Evolutionary conservation across 805 yeast species (phyloP).

Genomic region (Metschnikowia lunata): DNA sequence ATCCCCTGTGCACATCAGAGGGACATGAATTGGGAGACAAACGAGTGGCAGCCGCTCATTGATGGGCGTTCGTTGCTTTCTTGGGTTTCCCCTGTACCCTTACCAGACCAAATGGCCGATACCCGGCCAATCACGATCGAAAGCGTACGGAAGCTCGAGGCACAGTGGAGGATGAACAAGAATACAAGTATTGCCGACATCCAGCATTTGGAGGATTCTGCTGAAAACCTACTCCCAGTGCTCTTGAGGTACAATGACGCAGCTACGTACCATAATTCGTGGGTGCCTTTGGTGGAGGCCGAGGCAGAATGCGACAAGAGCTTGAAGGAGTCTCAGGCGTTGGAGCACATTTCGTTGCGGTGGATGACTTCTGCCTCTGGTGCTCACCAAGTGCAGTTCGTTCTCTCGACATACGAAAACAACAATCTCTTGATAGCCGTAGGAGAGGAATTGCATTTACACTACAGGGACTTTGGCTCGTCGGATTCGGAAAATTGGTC

Average conservation of each 20-base stretch:
- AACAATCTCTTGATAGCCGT: conserved; percentile 66
- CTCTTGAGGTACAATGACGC: conserved; percentile 77
- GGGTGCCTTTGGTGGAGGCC: conserved; percentile 74
- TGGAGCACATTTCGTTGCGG: conserved; percentile 63
- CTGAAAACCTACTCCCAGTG: conserved; percentile 58
- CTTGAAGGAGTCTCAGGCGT: conserved; percentile 70
- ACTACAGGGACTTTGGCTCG: conserved; percentile 49
- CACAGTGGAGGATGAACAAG: conserved; percentile 72
- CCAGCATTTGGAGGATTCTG: conserved; percentile 39
- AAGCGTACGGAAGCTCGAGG: conserved; percentile 70
- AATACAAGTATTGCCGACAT: conserved; percentile 69
- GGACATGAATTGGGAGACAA: conserved; percentile 80
- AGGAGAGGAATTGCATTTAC: conserved; percentile 75
- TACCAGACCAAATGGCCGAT: conserved; percentile 55
- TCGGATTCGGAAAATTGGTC: conserved; percentile 59
- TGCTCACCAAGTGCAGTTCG: conserved; percentile 63
- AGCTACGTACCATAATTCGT: conserved; percentile 76
- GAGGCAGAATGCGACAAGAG: conserved; percentile 79
- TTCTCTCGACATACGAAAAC: conserved; percentile 62
- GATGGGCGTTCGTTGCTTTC: conserved; percentile 72
- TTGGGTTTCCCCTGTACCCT: conserved; percentile 76
- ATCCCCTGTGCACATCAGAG: conserved; percentile 80
- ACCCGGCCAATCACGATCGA: conserved; percentile 55
- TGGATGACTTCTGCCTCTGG: conserved; percentile 72
- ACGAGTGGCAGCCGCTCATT: conserved; percentile 82